Conservation (phyloP, 768 basidiomycete genomes). For the Lactarius tabidus region DNA sequence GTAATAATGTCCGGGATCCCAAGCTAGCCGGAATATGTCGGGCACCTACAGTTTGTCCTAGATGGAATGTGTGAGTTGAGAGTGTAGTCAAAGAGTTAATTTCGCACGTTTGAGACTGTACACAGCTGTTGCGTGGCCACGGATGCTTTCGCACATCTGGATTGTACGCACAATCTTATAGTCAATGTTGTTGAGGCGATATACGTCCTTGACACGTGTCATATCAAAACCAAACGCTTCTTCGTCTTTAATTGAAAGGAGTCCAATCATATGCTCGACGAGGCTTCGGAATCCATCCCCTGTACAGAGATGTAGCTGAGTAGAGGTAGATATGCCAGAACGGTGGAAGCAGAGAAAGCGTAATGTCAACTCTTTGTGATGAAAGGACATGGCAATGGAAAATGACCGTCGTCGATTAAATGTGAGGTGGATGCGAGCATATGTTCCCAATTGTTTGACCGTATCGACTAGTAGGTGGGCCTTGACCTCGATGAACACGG, state of each 20-base stretch:
- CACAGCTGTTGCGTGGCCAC: background rate
- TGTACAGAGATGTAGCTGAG: background rate
- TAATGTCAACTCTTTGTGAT: background rate
- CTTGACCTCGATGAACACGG: background rate
- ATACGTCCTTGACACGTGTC: background rate
- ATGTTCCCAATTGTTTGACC: background rate
- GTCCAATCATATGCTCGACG: background rate
- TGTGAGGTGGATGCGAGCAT: background rate
- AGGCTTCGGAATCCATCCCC: background rate
- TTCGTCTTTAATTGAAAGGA: background rate
- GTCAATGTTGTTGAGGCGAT: background rate
- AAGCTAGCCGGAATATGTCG: background rate
- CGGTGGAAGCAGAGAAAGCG: background rate
- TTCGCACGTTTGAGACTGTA: background rate
- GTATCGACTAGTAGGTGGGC: fast-evolving
- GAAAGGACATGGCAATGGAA: background rate
- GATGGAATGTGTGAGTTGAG: background rate
- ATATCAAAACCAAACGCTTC: background rate
- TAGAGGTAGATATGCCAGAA: background rate
- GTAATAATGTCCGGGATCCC: background rate
- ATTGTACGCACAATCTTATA: background rate
- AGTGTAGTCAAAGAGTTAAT: background rate
- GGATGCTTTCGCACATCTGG: background rate
- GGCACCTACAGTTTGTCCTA: background rate
- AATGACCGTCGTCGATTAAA: background rate